A percentile compares a stretch with the other conserved stretches of the same genome.
These are phyloP conservation scores for Hypoxylon cercidicola DNA, from an alignment of 495 filamentous ascomycete species.

Conservation along the genomic window DNA sequence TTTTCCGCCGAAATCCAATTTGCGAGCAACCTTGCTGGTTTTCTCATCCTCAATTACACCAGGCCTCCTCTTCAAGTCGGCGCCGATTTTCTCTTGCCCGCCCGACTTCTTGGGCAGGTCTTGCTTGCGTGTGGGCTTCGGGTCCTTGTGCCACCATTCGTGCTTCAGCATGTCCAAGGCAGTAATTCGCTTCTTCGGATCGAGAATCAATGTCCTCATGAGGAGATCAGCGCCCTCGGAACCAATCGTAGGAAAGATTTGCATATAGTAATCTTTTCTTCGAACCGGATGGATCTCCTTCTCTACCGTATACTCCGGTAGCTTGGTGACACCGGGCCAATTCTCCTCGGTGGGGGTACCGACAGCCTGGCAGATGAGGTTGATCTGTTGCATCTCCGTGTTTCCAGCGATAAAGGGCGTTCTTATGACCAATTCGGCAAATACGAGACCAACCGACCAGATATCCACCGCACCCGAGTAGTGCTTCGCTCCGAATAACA, in stretches of 20 bases:
- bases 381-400: slow-evolving; percentile 78
- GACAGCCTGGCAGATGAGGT: slow-evolving; percentile 81
- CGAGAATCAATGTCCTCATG: slow-evolving; percentile 83
- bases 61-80: slow-evolving; percentile 83
- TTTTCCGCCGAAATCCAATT: slow-evolving; percentile 80
- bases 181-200: slow-evolving; percentile 83
- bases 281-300: slow-evolving; percentile 69
- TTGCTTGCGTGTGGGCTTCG: slow-evolving; percentile 83
- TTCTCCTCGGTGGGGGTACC: slow-evolving; percentile 94
- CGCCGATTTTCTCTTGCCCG: slow-evolving; percentile 79
- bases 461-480: slow-evolving; percentile 93
- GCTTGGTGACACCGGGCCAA: slow-evolving; percentile 89
- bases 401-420: slow-evolving; percentile 79
- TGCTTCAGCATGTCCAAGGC: slow-evolving; percentile 81
- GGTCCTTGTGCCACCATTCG: slow-evolving; percentile 85
- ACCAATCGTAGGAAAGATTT: slow-evolving; percentile 79
- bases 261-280: slow-evolving; percentile 73
- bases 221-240: slow-evolving; percentile 85
- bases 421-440: slow-evolving; percentile 88
- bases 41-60: slow-evolving; percentile 74
- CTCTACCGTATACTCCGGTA: slow-evolving; percentile 78
- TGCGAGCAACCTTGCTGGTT: slow-evolving; percentile 80
- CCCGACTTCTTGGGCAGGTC: slow-evolving; percentile 75
- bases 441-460: slow-evolving; percentile 94
- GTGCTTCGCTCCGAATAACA: slow-evolving; percentile 87